phyloP scores from a whole-genome alignment of 208 protist genomes.

The Balamuthia mandrillaris region DNA sequence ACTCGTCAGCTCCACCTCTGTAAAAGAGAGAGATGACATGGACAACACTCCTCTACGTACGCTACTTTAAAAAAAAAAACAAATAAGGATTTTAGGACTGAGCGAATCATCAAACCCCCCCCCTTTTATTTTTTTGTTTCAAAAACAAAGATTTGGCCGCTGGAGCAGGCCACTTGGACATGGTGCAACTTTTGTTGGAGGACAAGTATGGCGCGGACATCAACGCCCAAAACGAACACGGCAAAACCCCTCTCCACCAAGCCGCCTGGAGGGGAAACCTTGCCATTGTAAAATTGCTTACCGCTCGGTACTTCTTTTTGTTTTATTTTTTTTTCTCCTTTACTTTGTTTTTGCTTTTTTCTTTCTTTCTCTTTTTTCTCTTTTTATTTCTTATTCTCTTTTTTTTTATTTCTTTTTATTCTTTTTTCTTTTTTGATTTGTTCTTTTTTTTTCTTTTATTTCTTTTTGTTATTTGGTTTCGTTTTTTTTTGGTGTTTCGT shows the following conservation, averaged over 20 bases:
- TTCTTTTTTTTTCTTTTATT: too few species aligned
- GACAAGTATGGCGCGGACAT: slow-evolving; percentile 8
- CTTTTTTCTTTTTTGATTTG: too few species aligned
- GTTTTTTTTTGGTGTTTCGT: too few species aligned
- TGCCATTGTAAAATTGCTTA: too few species aligned
- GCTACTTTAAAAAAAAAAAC: too few species aligned
- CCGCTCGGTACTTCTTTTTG: background rate
- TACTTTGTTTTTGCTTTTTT: background rate
- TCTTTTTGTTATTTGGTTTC: too few species aligned
- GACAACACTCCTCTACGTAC: slow-evolving; percentile 22
- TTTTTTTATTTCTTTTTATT: too few species aligned
- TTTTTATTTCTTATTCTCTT: too few species aligned
- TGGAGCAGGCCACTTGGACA: background rate
- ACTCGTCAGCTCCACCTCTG: background rate
- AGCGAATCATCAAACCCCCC: background rate
- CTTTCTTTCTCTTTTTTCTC: too few species aligned
- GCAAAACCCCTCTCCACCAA: slow-evolving; percentile 12
- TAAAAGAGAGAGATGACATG: background rate
- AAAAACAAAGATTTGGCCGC: background rate
- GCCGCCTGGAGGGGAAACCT: too few species aligned
- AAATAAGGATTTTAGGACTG: too few species aligned
- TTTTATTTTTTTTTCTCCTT: background rate
- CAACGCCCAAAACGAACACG: slow-evolving; percentile 26
- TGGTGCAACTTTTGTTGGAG: background rate
- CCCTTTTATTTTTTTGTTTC: background rate